Conservation (phyloP, 2,329 filamentous ascomycete genomes). For the Dendrostoma leiphaemia region DNA sequence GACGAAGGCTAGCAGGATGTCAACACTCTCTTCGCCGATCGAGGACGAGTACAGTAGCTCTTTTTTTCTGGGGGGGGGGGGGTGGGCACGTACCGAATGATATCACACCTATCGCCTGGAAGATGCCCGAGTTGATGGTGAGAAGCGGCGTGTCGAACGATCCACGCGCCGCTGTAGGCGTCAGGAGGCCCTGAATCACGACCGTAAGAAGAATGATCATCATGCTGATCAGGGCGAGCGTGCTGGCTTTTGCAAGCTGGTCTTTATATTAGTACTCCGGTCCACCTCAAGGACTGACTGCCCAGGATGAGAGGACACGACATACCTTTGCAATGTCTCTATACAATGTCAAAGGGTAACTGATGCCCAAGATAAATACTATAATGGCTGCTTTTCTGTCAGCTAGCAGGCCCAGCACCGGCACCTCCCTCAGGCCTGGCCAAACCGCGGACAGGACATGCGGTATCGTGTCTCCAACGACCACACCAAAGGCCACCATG, state of each 20-base stretch:
- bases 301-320: background rate
- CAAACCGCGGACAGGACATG: constrained; percentile 83
- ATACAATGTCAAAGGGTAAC: constrained; percentile 89
- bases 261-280: too few relatives aligned
- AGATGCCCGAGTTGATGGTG: constrained; percentile 82
- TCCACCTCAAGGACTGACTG: too few relatives aligned
- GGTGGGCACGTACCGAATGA: constrained; percentile 71
- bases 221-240: constrained; percentile 92
- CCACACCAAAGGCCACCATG: constrained; percentile 97
- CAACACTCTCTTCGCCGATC: too few relatives aligned
- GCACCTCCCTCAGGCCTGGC: constrained; percentile 68
- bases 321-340: constrained; percentile 92
- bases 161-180: constrained; percentile 70
- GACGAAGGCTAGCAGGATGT: constrained; percentile 56
- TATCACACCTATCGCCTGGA: constrained; percentile 96
- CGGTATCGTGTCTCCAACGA: constrained; percentile 94
- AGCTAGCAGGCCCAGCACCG: constrained; percentile 78
- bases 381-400: constrained; percentile 82
- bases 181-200: constrained; percentile 75
- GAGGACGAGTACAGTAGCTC: too few relatives aligned
- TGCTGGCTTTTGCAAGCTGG: constrained; percentile 95
- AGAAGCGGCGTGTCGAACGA: constrained; percentile 67
- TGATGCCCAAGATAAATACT: constrained; percentile 81
- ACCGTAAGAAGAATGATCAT: constrained; percentile 84
- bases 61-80: background rate